These are phyloP conservation scores for Trifolium pratense DNA, from an alignment of 306 rosid species.

Conservation along the genomic window DNA sequence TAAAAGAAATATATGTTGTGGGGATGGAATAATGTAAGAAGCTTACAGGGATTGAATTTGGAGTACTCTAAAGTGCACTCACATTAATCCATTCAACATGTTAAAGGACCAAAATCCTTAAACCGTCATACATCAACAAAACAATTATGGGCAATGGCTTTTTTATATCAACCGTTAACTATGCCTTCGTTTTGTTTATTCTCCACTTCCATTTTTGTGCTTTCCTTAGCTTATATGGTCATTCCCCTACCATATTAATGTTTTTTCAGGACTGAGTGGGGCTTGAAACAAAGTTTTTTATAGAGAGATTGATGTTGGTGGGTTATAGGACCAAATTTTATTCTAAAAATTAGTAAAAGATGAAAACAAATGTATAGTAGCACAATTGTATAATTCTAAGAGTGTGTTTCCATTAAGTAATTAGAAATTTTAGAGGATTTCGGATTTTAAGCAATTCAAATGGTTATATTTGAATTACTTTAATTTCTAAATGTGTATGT, in stretches of 20 bases:
- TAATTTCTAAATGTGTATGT: too few relatives aligned
- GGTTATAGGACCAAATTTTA: neutral
- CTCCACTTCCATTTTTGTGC: slow-evolving; percentile 21
- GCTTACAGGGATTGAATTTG: slow-evolving; percentile 37
- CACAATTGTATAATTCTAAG: too few relatives aligned
- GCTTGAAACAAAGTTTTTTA: neutral
- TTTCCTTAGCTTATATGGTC: slow-evolving; percentile 16
- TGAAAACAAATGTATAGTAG: neutral
- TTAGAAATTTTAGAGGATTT: too few relatives aligned
- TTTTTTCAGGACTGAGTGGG: neutral
- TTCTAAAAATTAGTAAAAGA: neutral
- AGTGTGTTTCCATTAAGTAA: too few relatives aligned
- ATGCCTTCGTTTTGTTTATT: neutral
- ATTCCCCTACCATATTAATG: neutral
- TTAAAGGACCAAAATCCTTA: slow-evolving; percentile 11
- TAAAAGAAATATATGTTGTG: slow-evolving; percentile 32
- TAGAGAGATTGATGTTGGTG: too few relatives aligned
- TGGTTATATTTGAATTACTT: too few relatives aligned
- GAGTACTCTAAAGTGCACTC: slow-evolving; percentile 27
- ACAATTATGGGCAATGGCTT: slow-evolving; percentile 40
- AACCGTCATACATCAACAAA: slow-evolving; percentile 44
- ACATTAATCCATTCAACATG: neutral
- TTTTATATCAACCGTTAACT: slow-evolving; percentile 22
- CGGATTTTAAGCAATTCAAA: too few relatives aligned
- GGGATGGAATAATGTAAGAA: slow-evolving; percentile 45